Percentiles rank a stretch among this genome's conserved stretches.
Conservation (phyloP, 1,284 basidiomycete genomes). For the Volvariella volvacea region DNA sequence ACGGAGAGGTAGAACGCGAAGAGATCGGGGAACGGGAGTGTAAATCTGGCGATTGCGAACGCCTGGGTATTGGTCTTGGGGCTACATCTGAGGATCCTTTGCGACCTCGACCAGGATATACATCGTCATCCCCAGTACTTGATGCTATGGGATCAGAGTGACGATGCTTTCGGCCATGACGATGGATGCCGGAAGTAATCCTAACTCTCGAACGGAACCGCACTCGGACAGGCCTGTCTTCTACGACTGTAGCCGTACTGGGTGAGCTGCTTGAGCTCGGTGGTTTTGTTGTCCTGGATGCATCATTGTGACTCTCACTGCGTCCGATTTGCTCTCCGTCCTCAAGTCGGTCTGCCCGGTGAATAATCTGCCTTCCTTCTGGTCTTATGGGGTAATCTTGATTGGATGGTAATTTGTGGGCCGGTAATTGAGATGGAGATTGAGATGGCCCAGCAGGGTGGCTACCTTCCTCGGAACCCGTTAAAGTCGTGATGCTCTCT, state of each 20-base stretch:
- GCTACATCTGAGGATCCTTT: too few species aligned
- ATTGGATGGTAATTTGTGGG: too few species aligned
- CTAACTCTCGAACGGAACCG: constrained; percentile 35
- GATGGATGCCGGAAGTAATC: constrained; percentile 33
- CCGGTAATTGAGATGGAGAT: too few species aligned
- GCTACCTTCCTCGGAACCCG: too few species aligned
- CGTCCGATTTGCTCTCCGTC: too few species aligned
- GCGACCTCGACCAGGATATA: too few species aligned
- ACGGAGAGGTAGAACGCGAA: constrained; percentile 52
- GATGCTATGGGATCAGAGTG: constrained; percentile 10
- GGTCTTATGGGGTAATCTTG: too few species aligned
- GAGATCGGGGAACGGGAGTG: constrained; percentile 27
- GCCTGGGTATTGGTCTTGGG: not conserved
- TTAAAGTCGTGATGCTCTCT: too few species aligned
- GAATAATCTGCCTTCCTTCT: too few species aligned
- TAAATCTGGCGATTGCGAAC: not conserved
- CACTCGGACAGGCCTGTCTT: constrained; percentile 18
- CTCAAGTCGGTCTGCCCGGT: too few species aligned
- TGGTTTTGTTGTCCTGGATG: not conserved
- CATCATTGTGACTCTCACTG: too few species aligned
- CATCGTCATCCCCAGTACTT: constrained; percentile 3
- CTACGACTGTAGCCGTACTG: constrained; percentile 1
- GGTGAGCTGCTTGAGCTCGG: not conserved
- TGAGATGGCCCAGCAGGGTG: too few species aligned
- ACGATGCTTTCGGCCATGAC: constrained; percentile 19